Conservation (phyloP, 169 alveolate species). For the Plasmodium vinckei region DNA sequence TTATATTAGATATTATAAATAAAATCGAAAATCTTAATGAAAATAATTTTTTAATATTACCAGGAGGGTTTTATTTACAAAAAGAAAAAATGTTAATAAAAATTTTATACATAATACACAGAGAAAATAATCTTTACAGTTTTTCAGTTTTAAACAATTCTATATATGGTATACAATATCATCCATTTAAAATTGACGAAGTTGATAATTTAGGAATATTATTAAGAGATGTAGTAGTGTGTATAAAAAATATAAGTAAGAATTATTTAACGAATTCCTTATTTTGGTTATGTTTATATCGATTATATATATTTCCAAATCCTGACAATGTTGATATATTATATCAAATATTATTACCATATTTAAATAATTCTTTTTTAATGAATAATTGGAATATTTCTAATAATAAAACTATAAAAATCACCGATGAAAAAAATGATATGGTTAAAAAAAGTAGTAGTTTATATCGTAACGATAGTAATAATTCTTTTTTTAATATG, state of each 20-base stretch:
- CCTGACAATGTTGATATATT: conserved; percentile 84
- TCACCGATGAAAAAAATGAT: conserved; percentile 25
- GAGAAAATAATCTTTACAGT: conserved; percentile 67
- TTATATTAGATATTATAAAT: conserved; percentile 63
- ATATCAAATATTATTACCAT: conserved; percentile 87
- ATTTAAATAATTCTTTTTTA: conserved; percentile 83
- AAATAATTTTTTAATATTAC: conserved; percentile 67
- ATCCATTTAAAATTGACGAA: conserved; percentile 82
- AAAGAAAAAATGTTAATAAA: conserved; percentile 72
- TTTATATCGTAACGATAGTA: background rate
- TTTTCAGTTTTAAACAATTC: conserved; percentile 70
- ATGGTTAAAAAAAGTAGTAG: background rate
- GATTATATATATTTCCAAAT: conserved; percentile 85
- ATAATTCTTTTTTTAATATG: conserved; percentile 68
- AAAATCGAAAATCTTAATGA: conserved; percentile 72
- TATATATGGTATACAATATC: conserved; percentile 79
- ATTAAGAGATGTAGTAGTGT: conserved; percentile 82
- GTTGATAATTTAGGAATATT: conserved; percentile 79
- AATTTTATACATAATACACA: conserved; percentile 66
- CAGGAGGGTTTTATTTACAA: conserved; percentile 72
- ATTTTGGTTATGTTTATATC: conserved; percentile 87
- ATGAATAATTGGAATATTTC: conserved; percentile 83
- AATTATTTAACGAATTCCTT: conserved; percentile 85
- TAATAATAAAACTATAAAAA: conserved; percentile 49
- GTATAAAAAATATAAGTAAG: conserved; percentile 82